A percentile compares a stretch with the other conserved stretches of the same genome.
Evolutionary conservation across 1,284 basidiomycete species (phyloP).

Genomic region (Boletus smithii): DNA sequence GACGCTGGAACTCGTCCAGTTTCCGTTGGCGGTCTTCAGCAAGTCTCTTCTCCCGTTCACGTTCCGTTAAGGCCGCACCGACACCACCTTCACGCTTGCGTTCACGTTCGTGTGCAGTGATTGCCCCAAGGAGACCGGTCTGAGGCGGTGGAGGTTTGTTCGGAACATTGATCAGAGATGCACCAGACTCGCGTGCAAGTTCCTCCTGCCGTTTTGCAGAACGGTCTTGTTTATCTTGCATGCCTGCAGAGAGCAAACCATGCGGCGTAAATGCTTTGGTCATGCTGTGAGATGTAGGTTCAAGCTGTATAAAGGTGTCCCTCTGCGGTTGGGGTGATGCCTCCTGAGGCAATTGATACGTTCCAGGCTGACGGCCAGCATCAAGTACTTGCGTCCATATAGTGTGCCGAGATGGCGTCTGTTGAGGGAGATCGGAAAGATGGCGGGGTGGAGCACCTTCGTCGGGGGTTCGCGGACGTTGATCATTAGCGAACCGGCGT

Average conservation of each 20-base stretch:
- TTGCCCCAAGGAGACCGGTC: constrained; percentile 92
- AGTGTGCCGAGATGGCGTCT: constrained; percentile 53
- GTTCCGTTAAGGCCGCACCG: constrained; percentile 90
- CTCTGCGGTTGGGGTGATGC: constrained; percentile 37
- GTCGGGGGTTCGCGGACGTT: constrained; percentile 42
- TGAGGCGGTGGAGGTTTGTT: constrained; percentile 94
- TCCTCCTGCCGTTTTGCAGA: constrained; percentile 95
- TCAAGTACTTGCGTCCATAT: constrained; percentile 89
- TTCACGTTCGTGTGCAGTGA: constrained; percentile 92
- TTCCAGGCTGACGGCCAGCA: constrained; percentile 50
- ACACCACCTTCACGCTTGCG: constrained; percentile 92
- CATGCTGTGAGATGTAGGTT: constrained; percentile 69
- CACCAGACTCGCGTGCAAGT: constrained; percentile 84
- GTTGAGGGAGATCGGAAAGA: constrained; percentile 49
- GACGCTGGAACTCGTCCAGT: constrained; percentile 84
- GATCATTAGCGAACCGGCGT: constrained; percentile 45
- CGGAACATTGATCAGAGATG: constrained; percentile 89
- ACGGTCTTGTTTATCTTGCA: constrained; percentile 93
- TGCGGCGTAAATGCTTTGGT: constrained; percentile 94
- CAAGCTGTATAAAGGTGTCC: constrained; percentile 83
- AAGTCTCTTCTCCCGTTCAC: constrained; percentile 86
- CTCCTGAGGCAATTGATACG: constrained; percentile 35
- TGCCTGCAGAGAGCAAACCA: constrained; percentile 89
- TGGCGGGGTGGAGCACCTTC: constrained; percentile 43
- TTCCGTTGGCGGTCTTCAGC: constrained; percentile 92